Base-by-base conservation (phyloP, 1,139 yeast genomes). In the Sugiyamaella pinicola region DNA sequence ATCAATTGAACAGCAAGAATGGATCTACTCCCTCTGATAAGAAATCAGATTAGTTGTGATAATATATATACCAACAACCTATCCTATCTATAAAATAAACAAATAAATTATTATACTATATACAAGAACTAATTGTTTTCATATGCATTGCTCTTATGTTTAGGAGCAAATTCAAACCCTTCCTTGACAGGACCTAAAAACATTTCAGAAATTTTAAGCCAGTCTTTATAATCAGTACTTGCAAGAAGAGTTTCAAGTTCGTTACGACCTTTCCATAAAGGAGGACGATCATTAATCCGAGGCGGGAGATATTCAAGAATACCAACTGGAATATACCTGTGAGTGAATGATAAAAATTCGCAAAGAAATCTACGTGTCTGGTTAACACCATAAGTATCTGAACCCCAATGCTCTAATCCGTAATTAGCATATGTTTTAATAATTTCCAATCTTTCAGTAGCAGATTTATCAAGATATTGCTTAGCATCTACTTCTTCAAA, bases 161-260 rank as follows among this genome's bases (percentile, higher is more conserved):
- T 93, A 49, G 99, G 99, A 54, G 80, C 79, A 68, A 90, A 93
- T 51, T 80, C 81, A 73, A 95, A 93, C 42, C 74, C 77, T 3
- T 82, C 85, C 51, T 85, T 82, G 1, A 85, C 86, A 55, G 88
- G 88, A 19, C 99, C 99, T 61, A 93, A 78, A 66, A 91, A 91
- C 95, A 90, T 82, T 69, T 95, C 99, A n/a, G 96, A 82, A 59
- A 95, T 82, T 70, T 91, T 93, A 69, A 93, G 87, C 99, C 99
- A 93, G 70, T 93, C 99, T 64, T 77, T 80, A 72, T 85, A 89
- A 70, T 91, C 95, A 4, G 83, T 74, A 42, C 95, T 85, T 0
- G 95, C 97, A 60, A 93, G 75, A 62, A 90, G 75, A 0, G 96
- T 90, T 71, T 93, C 99, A 65, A 91, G 71, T 56, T 93, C 99